phyloP scores from a whole-genome alignment of 352 stramenopile species.

The Globisporangium nunn region DNA sequence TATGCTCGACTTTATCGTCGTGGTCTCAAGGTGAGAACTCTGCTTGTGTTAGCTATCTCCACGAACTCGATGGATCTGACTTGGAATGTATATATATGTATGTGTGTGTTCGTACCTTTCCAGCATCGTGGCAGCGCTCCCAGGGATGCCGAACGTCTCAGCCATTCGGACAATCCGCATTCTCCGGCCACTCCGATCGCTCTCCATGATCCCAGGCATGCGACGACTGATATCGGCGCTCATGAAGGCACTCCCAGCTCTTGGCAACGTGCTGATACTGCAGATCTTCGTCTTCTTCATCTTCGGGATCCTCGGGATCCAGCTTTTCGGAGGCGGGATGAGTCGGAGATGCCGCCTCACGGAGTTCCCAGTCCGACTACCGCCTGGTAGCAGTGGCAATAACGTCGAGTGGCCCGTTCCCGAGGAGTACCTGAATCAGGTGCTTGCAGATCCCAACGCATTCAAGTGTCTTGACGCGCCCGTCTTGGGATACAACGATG shows the following conservation, averaged over 20 bases:
- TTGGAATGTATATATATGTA: not conserved
- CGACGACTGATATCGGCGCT: constrained; percentile 73
- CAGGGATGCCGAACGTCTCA: constrained; percentile 71
- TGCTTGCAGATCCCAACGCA: constrained; percentile 23
- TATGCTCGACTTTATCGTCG: constrained; percentile 89
- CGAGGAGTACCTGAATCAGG: constrained; percentile 32
- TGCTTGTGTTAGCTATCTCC: too few relatives aligned
- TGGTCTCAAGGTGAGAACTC: constrained; percentile 65
- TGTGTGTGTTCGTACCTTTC: not conserved
- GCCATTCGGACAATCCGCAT: constrained; percentile 85
- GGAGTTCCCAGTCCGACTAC: constrained; percentile 51
- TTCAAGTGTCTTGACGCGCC: constrained; percentile 33
- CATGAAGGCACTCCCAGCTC: constrained; percentile 75
- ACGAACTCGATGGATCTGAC: not conserved
- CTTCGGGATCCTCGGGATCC: constrained; percentile 87
- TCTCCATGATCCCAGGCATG: constrained; percentile 84
- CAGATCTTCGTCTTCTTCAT: constrained; percentile 90
- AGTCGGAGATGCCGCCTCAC: constrained; percentile 80
- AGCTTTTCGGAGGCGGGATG: constrained; percentile 82
- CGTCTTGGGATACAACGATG: constrained; percentile 51
- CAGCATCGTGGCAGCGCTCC: constrained; percentile 47
- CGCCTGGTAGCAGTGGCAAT: constrained; percentile 6
- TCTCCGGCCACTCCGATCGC: constrained; percentile 81
- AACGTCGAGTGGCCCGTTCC: constrained; percentile 41
- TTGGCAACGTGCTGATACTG: constrained; percentile 86